These are phyloP conservation scores for Eucalyptus paniculata DNA, from an alignment of 345 rosid genomes.

Conservation along the genomic window DNA sequence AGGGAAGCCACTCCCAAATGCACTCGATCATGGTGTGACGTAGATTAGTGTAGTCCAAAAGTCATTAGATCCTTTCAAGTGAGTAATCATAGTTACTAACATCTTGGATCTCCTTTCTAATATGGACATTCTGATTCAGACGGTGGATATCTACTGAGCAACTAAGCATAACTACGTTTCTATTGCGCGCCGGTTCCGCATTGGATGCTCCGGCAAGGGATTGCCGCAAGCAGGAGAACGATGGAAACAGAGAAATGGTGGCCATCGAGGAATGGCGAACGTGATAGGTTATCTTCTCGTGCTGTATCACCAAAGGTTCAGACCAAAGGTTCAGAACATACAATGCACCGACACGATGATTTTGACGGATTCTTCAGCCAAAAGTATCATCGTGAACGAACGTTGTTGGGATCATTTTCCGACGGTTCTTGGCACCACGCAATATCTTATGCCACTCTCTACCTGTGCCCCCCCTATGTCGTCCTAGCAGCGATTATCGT, in stretches of 20 bases:
- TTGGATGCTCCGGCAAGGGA: conserved; percentile 12
- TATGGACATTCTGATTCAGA: background rate
- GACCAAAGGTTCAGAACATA: background rate
- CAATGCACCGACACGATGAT: background rate
- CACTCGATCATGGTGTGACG: background rate
- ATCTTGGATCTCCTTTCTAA: background rate
- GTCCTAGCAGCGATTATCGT: conserved; percentile 16
- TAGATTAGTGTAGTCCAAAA: background rate
- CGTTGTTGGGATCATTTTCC: conserved; percentile 9
- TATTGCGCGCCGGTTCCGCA: background rate
- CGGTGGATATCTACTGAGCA: background rate
- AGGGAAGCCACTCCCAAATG: no score
- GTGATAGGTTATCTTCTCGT: conserved; percentile 18
- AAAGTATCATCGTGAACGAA: background rate
- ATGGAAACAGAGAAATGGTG: conserved; percentile 36
- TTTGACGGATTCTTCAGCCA: background rate
- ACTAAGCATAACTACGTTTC: background rate
- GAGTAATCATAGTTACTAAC: background rate
- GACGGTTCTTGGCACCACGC: conserved; percentile 3
- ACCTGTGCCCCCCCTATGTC: conserved; percentile 9
- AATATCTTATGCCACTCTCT: conserved; percentile 11
- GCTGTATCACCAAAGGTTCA: background rate
- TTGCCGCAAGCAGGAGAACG: conserved; percentile 24
- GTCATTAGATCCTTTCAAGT: background rate
- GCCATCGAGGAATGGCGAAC: conserved; percentile 26